Evolutionary conservation across 768 basidiomycete species (phyloP), one percentile per base, ranked within the genome.

Genomic region (Mrakia gelida): DNA sequence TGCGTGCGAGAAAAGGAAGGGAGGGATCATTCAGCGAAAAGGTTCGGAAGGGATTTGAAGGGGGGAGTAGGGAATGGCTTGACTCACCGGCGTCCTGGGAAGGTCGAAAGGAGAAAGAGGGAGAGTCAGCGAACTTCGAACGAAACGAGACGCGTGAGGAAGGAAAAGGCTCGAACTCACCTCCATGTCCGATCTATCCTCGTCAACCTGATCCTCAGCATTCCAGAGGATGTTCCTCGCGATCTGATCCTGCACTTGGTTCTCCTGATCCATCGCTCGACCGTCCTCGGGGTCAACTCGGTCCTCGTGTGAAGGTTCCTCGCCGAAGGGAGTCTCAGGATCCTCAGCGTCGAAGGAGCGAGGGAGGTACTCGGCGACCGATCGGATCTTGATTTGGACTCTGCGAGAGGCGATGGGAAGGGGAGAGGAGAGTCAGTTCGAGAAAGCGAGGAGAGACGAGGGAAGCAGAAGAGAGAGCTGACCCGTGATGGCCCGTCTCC

Each of bases 401-500:
- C 75, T 75, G 18, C 2, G 49, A 13, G 13, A 52, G 18, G 59
- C 11, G 45, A 13, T 1, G 15, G 21, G 18, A 62, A 52, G 15
- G 34, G 32, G 11, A 7, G 9, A 62, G 70, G 16, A 16, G 9
- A 52, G 11, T 74, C 38, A 43, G 32, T 28, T 21, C 13, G 6
- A 72, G 16, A 9, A 30, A 67, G 26, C 41, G 30, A 45, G 26
- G 28, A 30, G 28, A 21, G 23, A 7, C 0, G 43, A n/a, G 2
- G 16, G 45, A 52, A 1, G 30, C 59, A 32, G 28, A 38, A 34
- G 26, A 38, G 32, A 65, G 16, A 16, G 26, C 49, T 32, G n/a
- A 75, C 75, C 65, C 75, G n/a, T 75, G 75, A 45, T 67, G 45
- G 2, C 75, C 75, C 26, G 75, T 75, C n/a, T 75, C 63, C 11